Conservation (phyloP, 768 basidiomycete species). For the Boletus edulis region DNA sequence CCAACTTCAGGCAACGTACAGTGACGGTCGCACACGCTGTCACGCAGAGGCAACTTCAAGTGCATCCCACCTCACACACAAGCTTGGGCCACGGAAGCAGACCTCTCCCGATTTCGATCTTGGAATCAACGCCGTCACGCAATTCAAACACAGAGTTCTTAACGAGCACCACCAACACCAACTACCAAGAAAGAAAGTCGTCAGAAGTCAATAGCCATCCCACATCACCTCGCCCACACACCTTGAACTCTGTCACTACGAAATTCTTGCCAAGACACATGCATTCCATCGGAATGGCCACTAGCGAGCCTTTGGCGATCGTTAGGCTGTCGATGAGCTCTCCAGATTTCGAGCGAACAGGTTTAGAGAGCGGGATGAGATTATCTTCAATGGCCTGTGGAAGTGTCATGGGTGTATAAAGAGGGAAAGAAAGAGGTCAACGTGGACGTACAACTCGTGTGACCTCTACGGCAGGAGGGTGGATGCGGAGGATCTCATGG, state of each 20-base stretch:
- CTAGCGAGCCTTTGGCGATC: conserved; percentile 51
- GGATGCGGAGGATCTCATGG: conserved; percentile 43
- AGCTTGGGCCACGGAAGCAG: not conserved
- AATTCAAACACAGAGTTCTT: conserved; percentile 35
- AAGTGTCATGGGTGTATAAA: not conserved
- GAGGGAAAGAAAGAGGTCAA: too few relatives aligned
- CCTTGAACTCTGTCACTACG: conserved; percentile 40
- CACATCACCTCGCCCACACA: not conserved
- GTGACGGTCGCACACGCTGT: too few relatives aligned
- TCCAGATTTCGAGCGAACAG: conserved; percentile 42
- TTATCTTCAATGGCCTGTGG: conserved; percentile 46
- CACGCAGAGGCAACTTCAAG: too few relatives aligned
- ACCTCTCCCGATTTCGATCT: conserved; percentile 15
- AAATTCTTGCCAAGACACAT: conserved; percentile 52
- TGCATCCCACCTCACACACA: too few relatives aligned
- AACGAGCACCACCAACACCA: conserved; percentile 41
- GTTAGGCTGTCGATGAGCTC: conserved; percentile 35
- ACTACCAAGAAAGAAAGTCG: conserved; percentile 23
- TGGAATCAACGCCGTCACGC: conserved; percentile 35
- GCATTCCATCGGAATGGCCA: conserved; percentile 40
- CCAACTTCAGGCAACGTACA: conserved; percentile 11
- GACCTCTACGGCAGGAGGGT: conserved; percentile 35
- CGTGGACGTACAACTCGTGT: conserved; percentile 11
- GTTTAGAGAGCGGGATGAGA: too few relatives aligned
- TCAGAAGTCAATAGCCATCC: too few relatives aligned